Base-by-base conservation (phyloP, 176 grass and related monocot species). In the Stipa capillata region DNA sequence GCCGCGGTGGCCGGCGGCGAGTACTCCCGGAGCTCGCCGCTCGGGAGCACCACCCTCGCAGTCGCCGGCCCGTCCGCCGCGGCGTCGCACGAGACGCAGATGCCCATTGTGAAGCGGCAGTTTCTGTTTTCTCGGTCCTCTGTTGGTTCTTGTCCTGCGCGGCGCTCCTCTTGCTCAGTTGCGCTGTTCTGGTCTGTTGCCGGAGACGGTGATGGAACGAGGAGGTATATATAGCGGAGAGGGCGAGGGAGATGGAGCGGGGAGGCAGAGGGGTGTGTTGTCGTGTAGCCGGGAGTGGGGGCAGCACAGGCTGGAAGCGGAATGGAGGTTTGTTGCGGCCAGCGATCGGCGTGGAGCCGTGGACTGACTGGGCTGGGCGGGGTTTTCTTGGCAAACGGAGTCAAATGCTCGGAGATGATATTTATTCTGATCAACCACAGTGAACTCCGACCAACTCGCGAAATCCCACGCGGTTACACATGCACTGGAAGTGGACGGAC, bases 1-100 rank as follows among this genome's bases (percentile, higher is more conserved):
- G 83, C 67, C 4, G 87, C 85, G 17, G 76, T 90, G 1, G 85
- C 72, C 7, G 89, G 54, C 44, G 50, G 74, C 3, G 77, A 64
- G 76, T 86, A 97, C 83, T 97, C 95, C 5, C 78, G 76, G 24
- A 97, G 71, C 56, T 85, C 80, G 29, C 95, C 91, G 55, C 89
- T 73, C 0, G 87, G 85, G 7, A 92, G 73, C 20, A 97, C 65
- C 21, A 97, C 77, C 82, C 93, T 86, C 31, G 84, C 80, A 15
- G 74, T 62, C 73, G 78, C 74, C 2, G 69, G 58, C 7, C 57
- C 65, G 65, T 86, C 87, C 68, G 74, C 76, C 8, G 74, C 81
- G 37, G 76, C 77, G 4, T 84, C 69, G 48, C 71, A 66, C 9
- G 94, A 97, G 42, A 78, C 57, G 27, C 12, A 53, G n/a, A 17